Base-by-base conservation (phyloP, 768 basidiomycete species). In the Tulasnella sp. region DNA sequence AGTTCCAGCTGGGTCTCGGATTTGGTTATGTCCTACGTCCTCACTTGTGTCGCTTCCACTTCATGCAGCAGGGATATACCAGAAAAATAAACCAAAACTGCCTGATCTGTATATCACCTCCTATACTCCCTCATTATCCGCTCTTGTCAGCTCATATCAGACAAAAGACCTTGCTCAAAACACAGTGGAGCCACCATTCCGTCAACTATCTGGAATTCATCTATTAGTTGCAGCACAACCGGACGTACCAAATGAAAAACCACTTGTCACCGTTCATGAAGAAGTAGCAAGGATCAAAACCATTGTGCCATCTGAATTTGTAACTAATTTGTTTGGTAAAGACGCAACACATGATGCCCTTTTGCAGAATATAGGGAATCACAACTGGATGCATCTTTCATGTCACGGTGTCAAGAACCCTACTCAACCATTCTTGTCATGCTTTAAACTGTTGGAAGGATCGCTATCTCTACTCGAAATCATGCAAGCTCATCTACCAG, bases 361-460 rank as follows among this genome's bases (percentile, higher is more conserved):
- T 16, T 10, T 28, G 6, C 10, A 12, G 12, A 37, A 12, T 4
- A 28, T 53, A 5, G 31, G 42, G 7, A 15, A 7, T 13, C 45
- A 28, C 45, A 10, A n/a, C 31, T 45, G 43, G 42, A 20, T 53
- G 4, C 51, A 45, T 25, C 37, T 44, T 20, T 53, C 20, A 13
- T 47, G 45, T 25, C 51, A 53, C 31, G 51, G 51, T 5, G 33
- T 45, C 41, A 28, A 43, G 41, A 32, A 53, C 13, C 43, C 43
- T 8, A 3, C 3, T 7, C 5, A 28, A 4, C 51, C 51, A 19
- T 31, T 53, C 25, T 3, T 6, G 15, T 31, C 25, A 7, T 3
- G 22, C 6, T 47, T 53, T 32, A 16, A 16, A 4, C 45, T 45
- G 4, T 15, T 22, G 7, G 43, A 53, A 20, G 41, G 42, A 10